Evolutionary conservation across 2,329 filamentous ascomycete species (phyloP), one percentile per base, ranked within the genome.

Genomic region (Nigrograna mackinnonii): DNA sequence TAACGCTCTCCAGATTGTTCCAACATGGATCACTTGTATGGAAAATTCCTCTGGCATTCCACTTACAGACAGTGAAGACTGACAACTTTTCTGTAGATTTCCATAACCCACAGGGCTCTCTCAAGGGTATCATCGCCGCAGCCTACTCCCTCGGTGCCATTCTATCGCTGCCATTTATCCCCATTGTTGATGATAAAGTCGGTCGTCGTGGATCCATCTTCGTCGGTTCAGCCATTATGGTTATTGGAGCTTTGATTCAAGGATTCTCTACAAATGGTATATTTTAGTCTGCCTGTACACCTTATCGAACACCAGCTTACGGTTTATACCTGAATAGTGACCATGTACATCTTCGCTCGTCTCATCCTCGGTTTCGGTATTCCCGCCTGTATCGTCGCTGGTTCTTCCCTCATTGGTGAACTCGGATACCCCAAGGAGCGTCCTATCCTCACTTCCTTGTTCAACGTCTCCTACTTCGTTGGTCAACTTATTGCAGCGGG

Each of bases 341-440:
- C 31, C 18, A 55, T 82, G 76, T 83, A 79, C 52, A 72, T 81
- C 47, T 76, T 70, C 17, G 80, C 80, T 22, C 75, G 82, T 36
- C 79, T 83, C 46, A 64, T 84, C 31, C 73, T 84, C 5, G 84
- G 84, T 41, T 86, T 87, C 55, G 84, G 84, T 24, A 83, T 83
- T 67, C 79, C 78, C 41, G 66, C 84, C 43, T 72, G 80, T 0
- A 82, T 85, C 52, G 79, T 84, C 71, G 74, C 78, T 5, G 83
- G 81, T 7, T 82, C 82, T 2, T 71, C 85, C 39, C 72, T 85
- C 9, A 73, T 85, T 5, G 80, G 79, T 18, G 38, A 43, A 35
- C 78, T 86, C 46, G 79, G 77, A 61, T 83, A 86, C 56, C 82
- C 83, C 12, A 83, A 85, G 57, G 82, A 86, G 58, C 80, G 83